Evolutionary conservation across 495 filamentous ascomycete genomes (phyloP), one percentile per base, ranked within the genome.

Genomic region (Penicillium cinerascens): DNA sequence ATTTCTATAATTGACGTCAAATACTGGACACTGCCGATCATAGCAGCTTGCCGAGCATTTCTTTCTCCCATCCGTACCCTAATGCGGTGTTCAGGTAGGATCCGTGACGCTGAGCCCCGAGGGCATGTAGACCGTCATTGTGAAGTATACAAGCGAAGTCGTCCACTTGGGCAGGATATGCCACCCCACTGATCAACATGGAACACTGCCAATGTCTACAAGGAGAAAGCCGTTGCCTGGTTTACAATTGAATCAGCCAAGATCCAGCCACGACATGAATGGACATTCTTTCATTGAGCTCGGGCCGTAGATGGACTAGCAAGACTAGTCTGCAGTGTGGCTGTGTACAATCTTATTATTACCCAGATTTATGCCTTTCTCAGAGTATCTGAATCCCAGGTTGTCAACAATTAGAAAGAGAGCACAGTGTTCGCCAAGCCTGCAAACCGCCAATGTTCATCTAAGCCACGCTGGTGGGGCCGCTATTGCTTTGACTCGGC

Each of bases 191-290:
- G 58, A 55, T 55, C 51, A 33, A 17, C 44, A 23, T 16, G 44
- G 15, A 27, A 16, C 15, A 37, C 35, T 27, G 23, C 60, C 60
- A 63, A 57, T 63, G 41, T 46, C 10, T n/a, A 37, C 11, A 8
- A 4, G 45, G 47, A 22, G 40, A 63, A 63, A 60, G 53, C 33
- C 50, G 60, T 36, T 63, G 60, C 60, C 60, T 60, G 48, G 23
- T 17, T n/a, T 10, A 52, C 46, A 2, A 18, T 38, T 16, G 39
- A 21, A 49, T 44, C 8, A 37, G 60, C 60, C 56, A 63, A 63
- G 60, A 55, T 6, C 27, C 29, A 17, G 44, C 43, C 37, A 54
- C 47, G 47, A 17, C 15, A 11, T 22, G 18, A 6, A 23, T 29
- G 3, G 27, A 29, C 4, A 9, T 49, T n/a, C 41, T 25, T 41